A percentile compares a stretch with the other conserved stretches of the same genome.
phyloP scores from a whole-genome alignment of 2,329 filamentous ascomycete species.

The Cytospora paraplurivora region DNA sequence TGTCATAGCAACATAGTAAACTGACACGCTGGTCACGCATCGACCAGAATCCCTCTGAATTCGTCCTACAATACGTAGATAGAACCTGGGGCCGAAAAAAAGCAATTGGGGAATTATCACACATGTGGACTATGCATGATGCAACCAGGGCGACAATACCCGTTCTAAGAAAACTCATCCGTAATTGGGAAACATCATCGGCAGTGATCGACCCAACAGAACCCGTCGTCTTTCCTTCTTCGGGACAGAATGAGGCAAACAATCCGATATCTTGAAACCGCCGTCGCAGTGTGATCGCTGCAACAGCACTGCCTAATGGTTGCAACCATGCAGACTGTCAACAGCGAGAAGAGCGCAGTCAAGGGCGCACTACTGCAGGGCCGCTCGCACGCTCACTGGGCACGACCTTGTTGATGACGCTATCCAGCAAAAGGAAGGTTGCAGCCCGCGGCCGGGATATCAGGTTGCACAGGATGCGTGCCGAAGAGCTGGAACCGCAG shows the following conservation, averaged over 20 bases:
- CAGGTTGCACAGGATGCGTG: slow-evolving; percentile 24
- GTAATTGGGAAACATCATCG: slow-evolving; percentile 1
- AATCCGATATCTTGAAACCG: slow-evolving; percentile 21
- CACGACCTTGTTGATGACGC: neutral
- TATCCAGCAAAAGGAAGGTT: slow-evolving; percentile 12
- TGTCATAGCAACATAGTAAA: slow-evolving; percentile 3
- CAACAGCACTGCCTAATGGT: slow-evolving; percentile 14
- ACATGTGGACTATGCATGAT: neutral
- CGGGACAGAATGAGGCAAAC: slow-evolving; percentile 7
- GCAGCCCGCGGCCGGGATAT: slow-evolving; percentile 13
- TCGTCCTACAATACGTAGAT: neutral
- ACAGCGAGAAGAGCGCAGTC: slow-evolving; percentile 1
- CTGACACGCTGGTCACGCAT: slow-evolving; percentile 15
- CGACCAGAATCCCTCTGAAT: slow-evolving; percentile 12
- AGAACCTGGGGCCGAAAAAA: neutral
- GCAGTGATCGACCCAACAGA: slow-evolving; percentile 3
- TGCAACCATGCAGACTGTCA: slow-evolving; percentile 10
- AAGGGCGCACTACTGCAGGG: slow-evolving; percentile 27
- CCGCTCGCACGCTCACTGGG: slow-evolving; percentile 17
- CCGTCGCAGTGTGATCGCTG: slow-evolving; percentile 18
- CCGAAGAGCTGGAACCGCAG: slow-evolving; percentile 25
- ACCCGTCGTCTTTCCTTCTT: slow-evolving; percentile 1
- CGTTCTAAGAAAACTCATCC: neutral
- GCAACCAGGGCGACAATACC: slow-evolving; percentile 1
- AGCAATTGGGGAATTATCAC: neutral